phyloP scores from a whole-genome alignment of 768 basidiomycete genomes.

The Xanthoconium stramineum region DNA sequence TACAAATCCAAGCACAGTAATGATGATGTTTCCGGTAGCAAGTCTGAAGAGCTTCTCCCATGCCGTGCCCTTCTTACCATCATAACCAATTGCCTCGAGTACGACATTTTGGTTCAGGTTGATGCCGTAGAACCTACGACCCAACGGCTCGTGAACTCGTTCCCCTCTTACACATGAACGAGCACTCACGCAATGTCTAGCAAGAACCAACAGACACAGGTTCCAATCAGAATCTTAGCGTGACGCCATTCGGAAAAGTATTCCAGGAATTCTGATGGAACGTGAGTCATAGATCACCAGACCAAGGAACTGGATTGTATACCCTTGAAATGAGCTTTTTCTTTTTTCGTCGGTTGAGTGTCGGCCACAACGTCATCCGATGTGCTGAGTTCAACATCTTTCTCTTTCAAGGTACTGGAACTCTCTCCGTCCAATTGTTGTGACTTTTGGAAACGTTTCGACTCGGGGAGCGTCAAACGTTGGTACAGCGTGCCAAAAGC shows the following conservation, averaged over 20 bases:
- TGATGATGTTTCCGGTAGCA: slow-evolving; percentile 64
- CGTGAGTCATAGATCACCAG: not conserved
- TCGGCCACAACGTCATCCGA: slow-evolving; percentile 2
- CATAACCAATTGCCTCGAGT: slow-evolving; percentile 70
- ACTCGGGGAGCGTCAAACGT: slow-evolving; percentile 70
- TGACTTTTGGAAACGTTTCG: slow-evolving; percentile 50
- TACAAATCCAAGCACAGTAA: slow-evolving; percentile 73
- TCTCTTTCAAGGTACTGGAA: slow-evolving; percentile 32
- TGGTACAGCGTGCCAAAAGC: slow-evolving; percentile 74
- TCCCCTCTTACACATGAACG: not conserved
- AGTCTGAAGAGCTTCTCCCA: slow-evolving; percentile 69
- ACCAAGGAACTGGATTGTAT: not conserved
- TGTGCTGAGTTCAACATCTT: slow-evolving; percentile 5
- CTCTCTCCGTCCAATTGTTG: slow-evolving; percentile 29
- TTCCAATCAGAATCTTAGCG: slow-evolving; percentile 63
- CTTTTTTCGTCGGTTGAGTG: slow-evolving; percentile 29
- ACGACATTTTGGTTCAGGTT: slow-evolving; percentile 75
- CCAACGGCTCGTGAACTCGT: not conserved
- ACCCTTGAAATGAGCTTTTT: slow-evolving; percentile 55
- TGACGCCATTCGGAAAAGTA: slow-evolving; percentile 79
- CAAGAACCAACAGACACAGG: slow-evolving; percentile 69
- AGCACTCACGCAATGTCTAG: slow-evolving; percentile 60
- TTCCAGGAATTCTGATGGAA: slow-evolving; percentile 47
- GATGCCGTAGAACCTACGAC: slow-evolving; percentile 68
- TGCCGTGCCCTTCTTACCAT: slow-evolving; percentile 50